A percentile compares a stretch with the other conserved stretches of the same genome.
Conservation (phyloP, 306 rosid genomes). For the Fagus crenata region DNA sequence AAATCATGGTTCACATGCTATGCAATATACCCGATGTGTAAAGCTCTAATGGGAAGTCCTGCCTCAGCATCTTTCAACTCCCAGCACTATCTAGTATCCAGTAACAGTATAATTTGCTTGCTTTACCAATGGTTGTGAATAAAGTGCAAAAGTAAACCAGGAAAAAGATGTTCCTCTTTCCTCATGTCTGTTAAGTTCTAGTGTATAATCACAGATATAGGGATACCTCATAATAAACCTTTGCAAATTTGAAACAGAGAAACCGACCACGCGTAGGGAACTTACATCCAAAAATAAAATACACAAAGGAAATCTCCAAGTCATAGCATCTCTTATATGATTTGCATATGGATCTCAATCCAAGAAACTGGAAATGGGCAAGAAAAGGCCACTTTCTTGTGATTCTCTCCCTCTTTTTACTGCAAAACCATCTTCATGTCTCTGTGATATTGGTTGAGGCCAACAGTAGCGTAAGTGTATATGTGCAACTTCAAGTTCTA, state of each 20-base stretch:
- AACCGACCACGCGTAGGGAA: constrained; percentile 24
- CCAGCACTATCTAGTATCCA: constrained; percentile 7
- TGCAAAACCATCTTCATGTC: constrained; percentile 39
- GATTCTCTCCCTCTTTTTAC: constrained; percentile 42
- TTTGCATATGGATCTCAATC: constrained; percentile 39
- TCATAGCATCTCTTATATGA: constrained; percentile 20
- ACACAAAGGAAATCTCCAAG: constrained; percentile 26
- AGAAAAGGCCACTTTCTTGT: constrained; percentile 40
- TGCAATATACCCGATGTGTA: constrained; percentile 18
- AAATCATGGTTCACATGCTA: constrained; percentile 22
- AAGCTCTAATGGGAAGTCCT: constrained; percentile 16
- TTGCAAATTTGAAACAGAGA: constrained; percentile 2
- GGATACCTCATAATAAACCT: not conserved
- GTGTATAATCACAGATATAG: constrained; percentile 13
- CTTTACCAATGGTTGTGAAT: constrained; percentile 31
- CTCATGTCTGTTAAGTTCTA: constrained; percentile 23
- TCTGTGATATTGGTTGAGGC: constrained; percentile 41
- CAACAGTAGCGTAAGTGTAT: constrained; percentile 48
- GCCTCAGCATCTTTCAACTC: constrained; percentile 20
- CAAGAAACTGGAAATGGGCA: constrained; percentile 42
- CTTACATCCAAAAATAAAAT: constrained; percentile 13
- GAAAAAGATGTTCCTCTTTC: constrained; percentile 33
- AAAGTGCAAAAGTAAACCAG: constrained; percentile 33
- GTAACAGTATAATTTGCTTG: constrained; percentile 30
- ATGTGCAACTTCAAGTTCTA: constrained; percentile 10